phyloP scores from a whole-genome alignment of 371 early-diverging fungal genomes.

The Apophysomyces ossiformis region DNA sequence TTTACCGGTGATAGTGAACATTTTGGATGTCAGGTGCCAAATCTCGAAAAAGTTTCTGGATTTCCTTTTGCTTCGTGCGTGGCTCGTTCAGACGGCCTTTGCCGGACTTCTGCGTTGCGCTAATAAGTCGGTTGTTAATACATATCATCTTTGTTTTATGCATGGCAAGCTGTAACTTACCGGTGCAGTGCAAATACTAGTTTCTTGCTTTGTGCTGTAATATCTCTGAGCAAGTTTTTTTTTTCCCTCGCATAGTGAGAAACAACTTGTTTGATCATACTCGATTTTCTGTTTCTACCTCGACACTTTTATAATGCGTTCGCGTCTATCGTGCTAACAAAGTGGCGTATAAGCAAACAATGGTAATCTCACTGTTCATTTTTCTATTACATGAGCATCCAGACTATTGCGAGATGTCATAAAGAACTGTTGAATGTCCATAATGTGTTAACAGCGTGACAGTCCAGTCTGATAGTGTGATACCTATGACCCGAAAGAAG shows the following conservation, averaged over 20 bases:
- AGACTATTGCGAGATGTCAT: constrained; percentile 27
- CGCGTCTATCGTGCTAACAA: constrained; percentile 56
- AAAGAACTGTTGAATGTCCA: constrained; percentile 30
- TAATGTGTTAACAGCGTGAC: constrained; percentile 10
- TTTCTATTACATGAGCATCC: constrained; percentile 37
- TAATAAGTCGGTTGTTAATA: neutral
- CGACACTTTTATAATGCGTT: constrained; percentile 66
- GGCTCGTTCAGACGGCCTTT: constrained; percentile 42
- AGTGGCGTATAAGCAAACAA: neutral
- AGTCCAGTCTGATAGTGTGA: neutral
- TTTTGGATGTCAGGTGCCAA: constrained; percentile 56
- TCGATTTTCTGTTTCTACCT: constrained; percentile 31
- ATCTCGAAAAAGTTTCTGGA: constrained; percentile 54
- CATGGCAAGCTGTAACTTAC: constrained; percentile 18
- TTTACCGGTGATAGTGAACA: constrained; percentile 48
- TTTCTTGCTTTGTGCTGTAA: constrained; percentile 66
- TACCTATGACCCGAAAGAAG: neutral
- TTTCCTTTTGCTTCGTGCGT: constrained; percentile 46
- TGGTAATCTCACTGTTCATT: too few relatives aligned
- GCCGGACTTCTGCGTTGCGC: constrained; percentile 13
- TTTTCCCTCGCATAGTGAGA: too few relatives aligned
- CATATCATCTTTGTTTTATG: too few relatives aligned
- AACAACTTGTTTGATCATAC: neutral
- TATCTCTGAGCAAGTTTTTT: constrained; percentile 47
- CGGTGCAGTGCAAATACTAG: constrained; percentile 71